A percentile compares a stretch with the other conserved stretches of the same genome.
Evolutionary conservation across 805 yeast genomes (phyloP).

Genomic region (Candida jianshihensis): DNA sequence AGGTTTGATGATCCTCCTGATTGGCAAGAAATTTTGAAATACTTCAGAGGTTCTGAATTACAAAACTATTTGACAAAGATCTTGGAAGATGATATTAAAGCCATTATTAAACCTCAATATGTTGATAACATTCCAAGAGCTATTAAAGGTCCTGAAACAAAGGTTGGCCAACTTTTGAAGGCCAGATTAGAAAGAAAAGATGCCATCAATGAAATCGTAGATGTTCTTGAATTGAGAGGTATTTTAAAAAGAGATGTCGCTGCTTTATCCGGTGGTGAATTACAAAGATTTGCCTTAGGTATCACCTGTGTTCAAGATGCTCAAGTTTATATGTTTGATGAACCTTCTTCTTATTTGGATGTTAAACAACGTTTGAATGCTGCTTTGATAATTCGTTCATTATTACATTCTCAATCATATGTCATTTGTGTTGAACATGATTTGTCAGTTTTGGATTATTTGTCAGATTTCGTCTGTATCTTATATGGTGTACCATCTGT

Average conservation of each 20-base stretch:
- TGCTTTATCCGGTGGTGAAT: conserved; percentile 95
- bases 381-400: conserved; percentile 86
- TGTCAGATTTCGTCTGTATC: conserved; percentile 95
- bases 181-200: conserved; percentile 64
- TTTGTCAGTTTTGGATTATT: conserved; percentile 92
- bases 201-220: conserved; percentile 59
- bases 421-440: conserved; percentile 99
- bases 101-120: conserved; percentile 98
- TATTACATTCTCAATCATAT: conserved; percentile 68
- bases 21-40: conserved; percentile 87
- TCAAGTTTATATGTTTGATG: conserved; percentile 98
- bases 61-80: conserved; percentile 94
- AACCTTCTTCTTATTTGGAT: conserved; percentile 96
- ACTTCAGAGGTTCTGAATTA: conserved; percentile 95
- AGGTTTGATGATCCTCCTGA: conserved; percentile 93
- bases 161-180: conserved; percentile 79
- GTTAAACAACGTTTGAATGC: conserved; percentile 98
- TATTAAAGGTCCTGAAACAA: conserved; percentile 79
- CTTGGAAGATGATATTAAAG: conserved; percentile 88
- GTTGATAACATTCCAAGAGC: conserved; percentile 98
- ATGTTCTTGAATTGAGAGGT: conserved; percentile 64
- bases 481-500: conserved; percentile 97
- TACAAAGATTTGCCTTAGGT: conserved; percentile 96
- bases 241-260: conserved; percentile 83
- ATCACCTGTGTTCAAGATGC: conserved; percentile 95